Evolutionary conservation across 805 yeast species (phyloP), one percentile per base, ranked within the genome.

Genomic region (Kazachstania martiniae): DNA sequence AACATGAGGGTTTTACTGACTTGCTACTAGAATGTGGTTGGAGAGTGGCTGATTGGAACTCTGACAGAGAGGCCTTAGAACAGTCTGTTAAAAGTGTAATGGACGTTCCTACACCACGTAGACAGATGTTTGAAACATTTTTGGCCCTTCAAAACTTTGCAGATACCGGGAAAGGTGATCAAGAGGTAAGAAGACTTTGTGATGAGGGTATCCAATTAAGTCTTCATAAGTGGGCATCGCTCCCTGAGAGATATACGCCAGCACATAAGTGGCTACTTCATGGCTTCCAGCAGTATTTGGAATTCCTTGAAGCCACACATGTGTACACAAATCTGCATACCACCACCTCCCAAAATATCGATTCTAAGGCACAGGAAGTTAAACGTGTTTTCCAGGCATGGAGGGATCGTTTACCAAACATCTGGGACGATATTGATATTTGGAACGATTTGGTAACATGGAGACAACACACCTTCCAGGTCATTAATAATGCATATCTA

Each of bases 361-460:
- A 91, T 49, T 77, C 76, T 22, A 91, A 89, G 54, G 81, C 94
- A 0, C 96, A 86, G 58, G 99, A 91, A 48, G 68, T 91, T 40
- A 91, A 91, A 59, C 72, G 97, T 33, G 95, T 91, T 0, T 60
- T 91, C 25, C 96, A 86, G 55, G 95, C 94, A 1, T 91, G 99
- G 99, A 68, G 98, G 49, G 99, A 91, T 52, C 75, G 99, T 41
- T 64, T 93, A 32, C 99, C 99, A 9, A 91, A 91, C 48, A 66
- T 73, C 7, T 91, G 97, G 96, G 99, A 91, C 58, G 98, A 91
- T 54, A 87, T 91, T 48, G 89, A 86, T 53, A 72, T 87, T 39
- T 91, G 99, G 99, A 87, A 93, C 44, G 99, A 91, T 52, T 62
- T 91, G 38, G 94, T 91, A 4, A 87, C 97, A 0, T 91, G 99